A percentile compares a stretch with the other conserved stretches of the same genome.
These are phyloP conservation scores for Boletus tylopilopsis DNA, from an alignment of 768 basidiomycete species.

Conservation along the genomic window DNA sequence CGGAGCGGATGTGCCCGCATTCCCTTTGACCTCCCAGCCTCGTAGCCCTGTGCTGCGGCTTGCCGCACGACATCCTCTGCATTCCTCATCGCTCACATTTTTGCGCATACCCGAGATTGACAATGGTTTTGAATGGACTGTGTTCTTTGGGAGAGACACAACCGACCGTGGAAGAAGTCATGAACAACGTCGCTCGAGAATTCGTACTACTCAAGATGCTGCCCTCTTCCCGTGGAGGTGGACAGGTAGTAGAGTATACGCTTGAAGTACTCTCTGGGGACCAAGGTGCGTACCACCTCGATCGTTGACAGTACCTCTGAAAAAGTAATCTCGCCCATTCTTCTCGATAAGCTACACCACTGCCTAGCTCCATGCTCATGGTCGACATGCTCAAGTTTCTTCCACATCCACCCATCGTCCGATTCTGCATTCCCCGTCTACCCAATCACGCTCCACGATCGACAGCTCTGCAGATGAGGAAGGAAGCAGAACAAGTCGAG, in stretches of 20 bases:
- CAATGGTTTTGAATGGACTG: constrained; percentile 63
- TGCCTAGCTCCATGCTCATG: constrained; percentile 12
- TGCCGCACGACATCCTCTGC: constrained; percentile 61
- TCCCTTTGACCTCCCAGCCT: constrained; percentile 63
- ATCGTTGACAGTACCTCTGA: neutral
- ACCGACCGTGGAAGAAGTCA: constrained; percentile 54
- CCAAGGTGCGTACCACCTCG: constrained; percentile 46
- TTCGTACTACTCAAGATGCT: constrained; percentile 66
- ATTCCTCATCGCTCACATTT: constrained; percentile 54
- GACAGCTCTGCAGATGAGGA: constrained; percentile 38
- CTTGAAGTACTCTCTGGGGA: constrained; percentile 59
- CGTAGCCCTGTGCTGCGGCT: constrained; percentile 66
- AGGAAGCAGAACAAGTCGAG: constrained; percentile 38
- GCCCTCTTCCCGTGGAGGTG: constrained; percentile 63
- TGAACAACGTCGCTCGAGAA: constrained; percentile 52
- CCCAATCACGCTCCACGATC: constrained; percentile 49
- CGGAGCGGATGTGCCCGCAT: constrained; percentile 36
- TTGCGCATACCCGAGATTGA: constrained; percentile 72
- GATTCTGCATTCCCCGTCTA: constrained; percentile 57
- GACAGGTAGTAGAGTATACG: constrained; percentile 63
- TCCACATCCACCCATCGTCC: constrained; percentile 32
- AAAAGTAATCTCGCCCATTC: neutral
- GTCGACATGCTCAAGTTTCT: constrained; percentile 13
- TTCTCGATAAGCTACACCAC: constrained; percentile 9
- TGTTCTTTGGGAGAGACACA: constrained; percentile 58